These are phyloP conservation scores for Pyrenophora graminea DNA, from an alignment of 2,329 filamentous ascomycete species.

Conservation along the genomic window DNA sequence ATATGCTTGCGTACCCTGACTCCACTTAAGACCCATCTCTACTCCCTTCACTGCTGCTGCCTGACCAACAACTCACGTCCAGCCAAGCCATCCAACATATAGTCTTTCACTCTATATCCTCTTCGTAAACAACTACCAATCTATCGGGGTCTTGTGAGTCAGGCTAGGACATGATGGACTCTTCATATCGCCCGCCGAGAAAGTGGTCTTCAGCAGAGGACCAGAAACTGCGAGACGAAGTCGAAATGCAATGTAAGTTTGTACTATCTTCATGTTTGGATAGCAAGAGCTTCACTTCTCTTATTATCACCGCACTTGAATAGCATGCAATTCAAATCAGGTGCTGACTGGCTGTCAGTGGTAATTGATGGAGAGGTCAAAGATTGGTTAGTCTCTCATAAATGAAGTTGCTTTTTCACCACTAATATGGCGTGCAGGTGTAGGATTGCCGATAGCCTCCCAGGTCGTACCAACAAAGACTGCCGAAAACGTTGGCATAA, in stretches of 20 bases:
- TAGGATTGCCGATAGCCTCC: slow-evolving; percentile 44
- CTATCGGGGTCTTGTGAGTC: background rate
- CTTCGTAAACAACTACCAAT: background rate
- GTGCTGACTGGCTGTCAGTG: slow-evolving; percentile 5
- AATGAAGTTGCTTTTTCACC: background rate
- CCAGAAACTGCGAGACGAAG: slow-evolving; percentile 33
- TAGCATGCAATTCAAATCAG: background rate
- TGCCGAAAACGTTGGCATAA: slow-evolving; percentile 53
- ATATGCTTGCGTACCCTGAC: slow-evolving; percentile 2
- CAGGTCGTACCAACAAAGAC: slow-evolving; percentile 51
- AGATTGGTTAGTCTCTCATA: slow-evolving; percentile 30
- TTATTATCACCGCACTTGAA: no score
- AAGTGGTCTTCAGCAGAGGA: slow-evolving; percentile 38
- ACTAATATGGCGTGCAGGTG: slow-evolving; percentile 32
- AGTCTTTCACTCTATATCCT: background rate
- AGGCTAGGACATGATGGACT: slow-evolving; percentile 8
- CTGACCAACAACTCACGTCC: background rate
- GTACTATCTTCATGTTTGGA: background rate
- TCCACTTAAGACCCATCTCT: background rate
- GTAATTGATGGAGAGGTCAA: slow-evolving; percentile 29
- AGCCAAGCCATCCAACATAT: background rate
- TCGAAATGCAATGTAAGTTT: slow-evolving; percentile 31
- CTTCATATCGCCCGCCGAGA: slow-evolving; percentile 30
- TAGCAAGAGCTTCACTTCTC: background rate
- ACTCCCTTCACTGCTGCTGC: background rate